Evolutionary conservation across 176 grass and related monocot genomes (phyloP).

Genomic region (Pontederia paniculata): DNA sequence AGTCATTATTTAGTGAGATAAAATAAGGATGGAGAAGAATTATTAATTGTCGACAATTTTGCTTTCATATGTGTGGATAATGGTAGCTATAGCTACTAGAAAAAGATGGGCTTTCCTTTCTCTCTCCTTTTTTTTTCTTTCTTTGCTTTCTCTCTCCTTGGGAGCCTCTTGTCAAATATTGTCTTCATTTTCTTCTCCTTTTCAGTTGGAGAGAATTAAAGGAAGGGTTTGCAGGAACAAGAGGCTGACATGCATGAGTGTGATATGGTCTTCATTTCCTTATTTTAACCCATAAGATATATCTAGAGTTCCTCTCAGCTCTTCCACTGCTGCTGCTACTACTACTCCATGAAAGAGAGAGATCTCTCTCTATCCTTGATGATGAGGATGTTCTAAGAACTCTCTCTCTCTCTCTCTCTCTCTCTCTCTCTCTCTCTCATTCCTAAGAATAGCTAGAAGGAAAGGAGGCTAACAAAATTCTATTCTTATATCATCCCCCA

Average conservation of each 20-base stretch:
- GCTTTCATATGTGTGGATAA: conserved; percentile 39
- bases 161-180: conserved; percentile 32
- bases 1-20: conserved; percentile 12
- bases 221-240: conserved; percentile 35
- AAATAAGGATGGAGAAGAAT: conserved; percentile 27
- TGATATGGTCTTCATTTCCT: background rate
- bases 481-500: conserved; percentile 18
- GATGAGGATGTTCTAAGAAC: background rate
- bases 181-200: conserved; percentile 53
- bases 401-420: background rate
- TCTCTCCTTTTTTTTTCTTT: conserved; percentile 30
- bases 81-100: background rate
- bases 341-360: conserved; percentile 3
- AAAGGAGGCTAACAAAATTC: background rate
- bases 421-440: too few relatives aligned
- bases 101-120: conserved; percentile 26
- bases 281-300: background rate
- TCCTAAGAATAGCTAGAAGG: conserved; percentile 3
- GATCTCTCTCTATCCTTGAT: background rate
- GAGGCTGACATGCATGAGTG: conserved; percentile 43
- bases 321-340: conserved; percentile 19
- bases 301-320: conserved; percentile 2
- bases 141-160: conserved; percentile 36
- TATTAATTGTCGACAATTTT: conserved; percentile 12
- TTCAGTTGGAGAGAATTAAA: conserved; percentile 45